Conservation (phyloP, 352 stramenopile genomes). For the Phytophthora rubi region DNA sequence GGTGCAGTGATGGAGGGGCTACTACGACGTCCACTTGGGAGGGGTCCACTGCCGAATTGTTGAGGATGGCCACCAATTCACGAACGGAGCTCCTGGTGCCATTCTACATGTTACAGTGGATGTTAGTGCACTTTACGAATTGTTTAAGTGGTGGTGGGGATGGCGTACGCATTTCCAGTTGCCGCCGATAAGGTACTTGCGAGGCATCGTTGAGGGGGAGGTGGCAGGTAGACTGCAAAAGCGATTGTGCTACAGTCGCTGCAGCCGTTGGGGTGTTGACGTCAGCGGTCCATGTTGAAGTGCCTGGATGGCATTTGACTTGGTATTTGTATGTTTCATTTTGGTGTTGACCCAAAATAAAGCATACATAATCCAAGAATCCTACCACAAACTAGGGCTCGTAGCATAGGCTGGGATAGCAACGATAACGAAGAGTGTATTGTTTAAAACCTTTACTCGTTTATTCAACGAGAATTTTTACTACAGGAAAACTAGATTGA, state of each 20-base stretch:
- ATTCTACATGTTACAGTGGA: conserved; percentile 44
- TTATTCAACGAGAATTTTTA: too few relatives aligned
- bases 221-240: neutral
- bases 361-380: too few relatives aligned
- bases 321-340: conserved; percentile 7
- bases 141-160: neutral
- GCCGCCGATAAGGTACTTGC: conserved; percentile 92
- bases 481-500: too few relatives aligned
- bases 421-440: too few relatives aligned
- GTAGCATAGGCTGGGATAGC: too few relatives aligned
- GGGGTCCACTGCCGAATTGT: conserved; percentile 66
- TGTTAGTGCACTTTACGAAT: neutral
- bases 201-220: conserved; percentile 35
- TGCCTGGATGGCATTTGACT: neutral
- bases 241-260: conserved; percentile 1
- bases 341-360: neutral
- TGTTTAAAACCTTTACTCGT: too few relatives aligned
- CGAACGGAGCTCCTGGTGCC: conserved; percentile 85
- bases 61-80: conserved; percentile 88
- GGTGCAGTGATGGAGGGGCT: conserved; percentile 77
- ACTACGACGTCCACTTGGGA: conserved; percentile 82
- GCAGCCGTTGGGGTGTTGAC: conserved; percentile 19
- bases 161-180: conserved; percentile 95
- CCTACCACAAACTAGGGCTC: too few relatives aligned
- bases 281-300: conserved; percentile 30